A percentile compares a stretch with the other conserved stretches of the same genome.
Conservation (phyloP, 768 basidiomycete genomes). For the Lentinus tigrinus region DNA sequence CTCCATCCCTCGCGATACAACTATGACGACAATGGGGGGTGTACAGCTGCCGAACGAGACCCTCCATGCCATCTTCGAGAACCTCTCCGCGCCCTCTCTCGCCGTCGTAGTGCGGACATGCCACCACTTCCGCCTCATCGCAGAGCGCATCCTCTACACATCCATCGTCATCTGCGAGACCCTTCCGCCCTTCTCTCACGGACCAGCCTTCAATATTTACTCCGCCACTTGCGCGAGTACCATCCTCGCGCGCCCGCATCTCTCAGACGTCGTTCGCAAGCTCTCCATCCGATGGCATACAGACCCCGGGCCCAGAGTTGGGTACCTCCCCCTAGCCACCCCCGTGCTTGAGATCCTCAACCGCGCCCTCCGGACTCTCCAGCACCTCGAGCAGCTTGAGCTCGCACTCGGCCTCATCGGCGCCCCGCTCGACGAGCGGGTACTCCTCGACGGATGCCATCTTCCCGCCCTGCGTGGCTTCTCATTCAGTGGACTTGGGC, state of each 20-base stretch:
- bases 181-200: constrained; percentile 40
- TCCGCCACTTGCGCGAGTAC: constrained; percentile 55
- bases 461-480: constrained; percentile 32
- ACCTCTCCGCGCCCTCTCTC: constrained; percentile 34
- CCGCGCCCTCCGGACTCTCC: constrained; percentile 40
- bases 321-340: constrained; percentile 22
- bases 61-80: constrained; percentile 46
- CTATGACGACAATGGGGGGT: background rate
- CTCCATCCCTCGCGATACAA: too few species aligned
- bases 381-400: constrained; percentile 53
- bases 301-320: constrained; percentile 31
- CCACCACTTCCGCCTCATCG: constrained; percentile 42
- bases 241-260: constrained; percentile 44
- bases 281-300: constrained; percentile 58
- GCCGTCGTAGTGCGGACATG: constrained; percentile 44
- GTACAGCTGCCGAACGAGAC: constrained; percentile 53
- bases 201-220: constrained; percentile 25
- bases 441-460: constrained; percentile 23
- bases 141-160: constrained; percentile 60
- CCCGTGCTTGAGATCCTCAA: constrained; percentile 30
- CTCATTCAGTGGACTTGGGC: constrained; percentile 33
- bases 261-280: constrained; percentile 43
- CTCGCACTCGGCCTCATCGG: constrained; percentile 50
- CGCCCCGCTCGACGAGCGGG: constrained; percentile 31
- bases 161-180: constrained; percentile 48